These are phyloP conservation scores for Colletotrichum spaethianum DNA, from an alignment of 2,329 filamentous ascomycete genomes.

Conservation along the genomic window DNA sequence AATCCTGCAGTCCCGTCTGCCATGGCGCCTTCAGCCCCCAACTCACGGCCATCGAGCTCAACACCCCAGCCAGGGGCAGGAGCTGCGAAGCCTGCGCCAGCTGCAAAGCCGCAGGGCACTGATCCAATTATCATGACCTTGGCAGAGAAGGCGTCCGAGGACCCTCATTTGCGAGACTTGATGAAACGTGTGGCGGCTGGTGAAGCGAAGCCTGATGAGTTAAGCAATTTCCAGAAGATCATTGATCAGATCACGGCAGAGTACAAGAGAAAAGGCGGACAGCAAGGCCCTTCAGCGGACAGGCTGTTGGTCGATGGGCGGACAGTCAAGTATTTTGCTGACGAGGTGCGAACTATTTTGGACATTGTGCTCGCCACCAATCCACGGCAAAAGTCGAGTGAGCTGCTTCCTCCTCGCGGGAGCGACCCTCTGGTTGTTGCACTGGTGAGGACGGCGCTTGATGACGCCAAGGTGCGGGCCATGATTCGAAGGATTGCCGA, in stretches of 20 bases:
- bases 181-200: constrained; percentile 89
- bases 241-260: constrained; percentile 82
- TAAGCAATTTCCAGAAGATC: constrained; percentile 83
- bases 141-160: constrained; percentile 81
- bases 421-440: constrained; percentile 70
- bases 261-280: constrained; percentile 65
- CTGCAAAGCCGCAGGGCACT: constrained; percentile 39
- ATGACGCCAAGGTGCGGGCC: constrained; percentile 63
- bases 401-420: constrained; percentile 66
- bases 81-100: constrained; percentile 26
- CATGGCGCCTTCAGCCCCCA: constrained; percentile 45
- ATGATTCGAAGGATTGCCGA: constrained; percentile 70
- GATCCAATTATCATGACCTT: constrained; percentile 83
- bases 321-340: constrained; percentile 72
- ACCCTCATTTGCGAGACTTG: constrained; percentile 79
- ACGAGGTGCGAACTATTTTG: constrained; percentile 70
- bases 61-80: constrained; percentile 38
- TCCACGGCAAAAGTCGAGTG: constrained; percentile 67
- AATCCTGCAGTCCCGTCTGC: constrained; percentile 33
- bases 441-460: constrained; percentile 70
- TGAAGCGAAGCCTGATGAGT: constrained; percentile 75
- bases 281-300: constrained; percentile 68
- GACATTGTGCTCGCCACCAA: constrained; percentile 73
- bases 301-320: constrained; percentile 68
- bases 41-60: constrained; percentile 37